A percentile compares a stretch with the other conserved stretches of the same genome.
Evolutionary conservation across 2,329 filamentous ascomycete species (phyloP).

Genomic region (Monilinia vaccinii-corymbosi): DNA sequence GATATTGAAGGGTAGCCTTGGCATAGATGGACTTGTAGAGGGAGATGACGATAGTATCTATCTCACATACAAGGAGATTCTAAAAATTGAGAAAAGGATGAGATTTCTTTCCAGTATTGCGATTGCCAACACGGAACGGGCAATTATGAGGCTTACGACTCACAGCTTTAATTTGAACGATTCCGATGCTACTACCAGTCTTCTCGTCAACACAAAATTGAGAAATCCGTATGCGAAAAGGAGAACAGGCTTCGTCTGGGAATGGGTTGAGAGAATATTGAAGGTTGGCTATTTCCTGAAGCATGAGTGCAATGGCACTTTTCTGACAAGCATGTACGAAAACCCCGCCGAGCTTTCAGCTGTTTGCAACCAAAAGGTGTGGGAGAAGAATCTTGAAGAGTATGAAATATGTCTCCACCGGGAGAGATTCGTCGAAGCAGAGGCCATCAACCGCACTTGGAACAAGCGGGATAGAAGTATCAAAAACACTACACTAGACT

Average conservation of each 20-base stretch:
- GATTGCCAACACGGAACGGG: neutral
- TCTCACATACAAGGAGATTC: neutral
- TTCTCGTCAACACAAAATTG: neutral
- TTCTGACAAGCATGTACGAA: neutral
- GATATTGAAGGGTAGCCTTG: neutral
- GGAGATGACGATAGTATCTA: neutral
- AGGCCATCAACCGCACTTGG: neutral
- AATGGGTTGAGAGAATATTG: neutral
- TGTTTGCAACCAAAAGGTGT: neutral
- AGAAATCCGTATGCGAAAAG: neutral
- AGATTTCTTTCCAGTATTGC: neutral
- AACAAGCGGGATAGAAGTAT: neutral
- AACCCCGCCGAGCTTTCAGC: neutral
- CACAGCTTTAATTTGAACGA: neutral
- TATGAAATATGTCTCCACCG: neutral
- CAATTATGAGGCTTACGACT: neutral
- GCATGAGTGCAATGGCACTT: neutral
- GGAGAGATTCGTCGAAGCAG: neutral
- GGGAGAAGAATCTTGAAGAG: neutral
- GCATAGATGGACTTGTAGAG: neutral
- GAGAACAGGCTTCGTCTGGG: neutral
- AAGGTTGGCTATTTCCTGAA: neutral
- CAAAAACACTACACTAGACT: neutral
- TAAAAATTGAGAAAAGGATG: neutral
- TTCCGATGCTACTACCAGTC: neutral